Evolutionary conservation across 2,329 filamentous ascomycete species (phyloP), one percentile per base, ranked within the genome.

Genomic region (Alternaria sp.): DNA sequence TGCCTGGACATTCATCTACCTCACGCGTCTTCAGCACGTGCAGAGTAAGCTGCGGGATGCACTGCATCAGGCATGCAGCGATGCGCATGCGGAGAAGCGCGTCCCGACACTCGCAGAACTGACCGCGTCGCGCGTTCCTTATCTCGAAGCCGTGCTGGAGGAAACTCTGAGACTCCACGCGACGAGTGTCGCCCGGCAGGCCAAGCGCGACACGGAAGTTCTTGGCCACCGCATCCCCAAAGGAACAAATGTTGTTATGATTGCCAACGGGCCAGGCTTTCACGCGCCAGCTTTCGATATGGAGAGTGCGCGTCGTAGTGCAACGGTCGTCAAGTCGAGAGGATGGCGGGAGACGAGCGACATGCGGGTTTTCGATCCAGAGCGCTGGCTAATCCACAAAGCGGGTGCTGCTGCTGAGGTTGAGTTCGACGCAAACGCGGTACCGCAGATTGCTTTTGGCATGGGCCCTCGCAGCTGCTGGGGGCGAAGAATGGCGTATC

Each of bases 81-180:
- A 23, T 7, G 64, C 64, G 3, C 5, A 17, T 15, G 36, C n/a
- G 12, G 59, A 67, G 46, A 30, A 56, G 21, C 51, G 63, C 4
- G 23, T 10, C 3, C 64, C 62, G 9, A 52, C 58, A 4, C 26
- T 23, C 13, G 30, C 15, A 9, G 66, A 68, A 52, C 8, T 67
- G 12, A 12, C n/a, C 5, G 30, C 43, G 11, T 12, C 45, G 4
- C 50, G 30, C 8, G 19, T 61, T 9, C 66, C 64, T 1, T 84
- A 84, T 57, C 77, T 84, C 6, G 81, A 83, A 46, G 82, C 78
- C 1, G 65, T 73, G 1, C 70, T 81, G 6, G 82, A 84, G 56
- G 83, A 85, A 57, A 74, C 76, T 5, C 62, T 80, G 6, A 80
- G 83, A 6, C 67, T 72, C 2, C 67, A 71, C 19, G 62, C 61